Evolutionary conservation across 306 rosid species (phyloP).

Genomic region (Rosa rugosa): DNA sequence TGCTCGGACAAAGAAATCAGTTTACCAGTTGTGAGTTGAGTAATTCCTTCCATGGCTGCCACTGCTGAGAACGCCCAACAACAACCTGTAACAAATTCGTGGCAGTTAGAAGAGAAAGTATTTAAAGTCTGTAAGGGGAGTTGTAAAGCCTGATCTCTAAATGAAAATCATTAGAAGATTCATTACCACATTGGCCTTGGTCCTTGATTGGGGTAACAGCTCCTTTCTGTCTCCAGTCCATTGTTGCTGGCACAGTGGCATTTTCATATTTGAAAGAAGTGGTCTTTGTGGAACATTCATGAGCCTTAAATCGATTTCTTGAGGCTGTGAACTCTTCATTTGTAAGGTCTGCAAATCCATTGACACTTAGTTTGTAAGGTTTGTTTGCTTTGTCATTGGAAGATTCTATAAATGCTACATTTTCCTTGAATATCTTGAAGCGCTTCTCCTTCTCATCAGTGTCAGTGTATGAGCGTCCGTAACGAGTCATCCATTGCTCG

Average conservation of each 20-base stretch:
- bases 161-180: neutral
- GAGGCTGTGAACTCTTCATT: slow-evolving; percentile 2
- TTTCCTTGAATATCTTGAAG: neutral
- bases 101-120: neutral
- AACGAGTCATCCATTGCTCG: neutral
- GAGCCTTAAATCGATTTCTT: neutral
- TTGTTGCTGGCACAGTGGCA: neutral
- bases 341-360: neutral
- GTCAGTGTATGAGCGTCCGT: neutral
- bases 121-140: neutral
- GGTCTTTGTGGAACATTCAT: neutral
- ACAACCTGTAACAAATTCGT: neutral
- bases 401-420: neutral
- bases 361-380: neutral
- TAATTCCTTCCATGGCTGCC: slow-evolving; percentile 43
- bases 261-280: neutral
- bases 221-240: neutral
- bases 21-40: slow-evolving; percentile 24
- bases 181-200: neutral
- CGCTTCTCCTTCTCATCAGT: neutral
- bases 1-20: slow-evolving; percentile 46
- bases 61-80: slow-evolving; percentile 51
- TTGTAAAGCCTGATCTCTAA: neutral
- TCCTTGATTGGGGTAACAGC: neutral
- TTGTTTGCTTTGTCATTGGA: neutral